Evolutionary conservation across 441 rosid genomes (phyloP), one percentile per base, ranked within the genome.

Genomic region (Pelargonium myrrhifolium): DNA sequence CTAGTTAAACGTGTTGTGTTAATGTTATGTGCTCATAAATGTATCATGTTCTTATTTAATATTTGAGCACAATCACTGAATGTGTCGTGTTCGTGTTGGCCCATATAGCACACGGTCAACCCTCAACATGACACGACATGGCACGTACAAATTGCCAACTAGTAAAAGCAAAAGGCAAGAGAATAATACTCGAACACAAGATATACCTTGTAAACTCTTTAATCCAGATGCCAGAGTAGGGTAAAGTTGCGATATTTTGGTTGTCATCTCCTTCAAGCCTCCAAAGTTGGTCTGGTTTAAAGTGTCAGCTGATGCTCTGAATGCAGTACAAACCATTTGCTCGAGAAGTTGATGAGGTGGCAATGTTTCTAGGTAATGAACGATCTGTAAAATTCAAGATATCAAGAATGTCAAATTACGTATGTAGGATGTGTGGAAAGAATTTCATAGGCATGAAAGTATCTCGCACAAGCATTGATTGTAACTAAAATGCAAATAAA

Each of bases 321-420:
- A 95, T 71, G 97, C 89, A 61, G 99, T 84, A 62, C 95, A 95
- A 74, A 92, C 87, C 95, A 95, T 92, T 76, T 95, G 99, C 75
- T 89, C 98, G 47, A 95, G 90, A 79, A 95, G 83, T 82, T 95
- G 96, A 77, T 92, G 82, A 1, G 99, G 98, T 71, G 67, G 89
- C 75, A 92, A 74, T 4, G 96, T 95, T 82, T 95, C 99, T 78
- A 95, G 81, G 81, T 90, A 95, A 77, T 92, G 98, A 74, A 95
- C 85, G 73, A 92, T 76, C 99, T 92, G 78, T 20, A 28, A 58
- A 75, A 65, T 70, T 73, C 49, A 68, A 70, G 76, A 37, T 22
- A 31, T 14, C 15, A 22, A 59, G 62, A 24, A 59, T 59, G 47
- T 69, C 70, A 75, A 72, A 67, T 3, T 62, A 35, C 40, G 71